Base-by-base conservation (phyloP, 1,284 basidiomycete genomes). In the Tylopilus sp. region DNA sequence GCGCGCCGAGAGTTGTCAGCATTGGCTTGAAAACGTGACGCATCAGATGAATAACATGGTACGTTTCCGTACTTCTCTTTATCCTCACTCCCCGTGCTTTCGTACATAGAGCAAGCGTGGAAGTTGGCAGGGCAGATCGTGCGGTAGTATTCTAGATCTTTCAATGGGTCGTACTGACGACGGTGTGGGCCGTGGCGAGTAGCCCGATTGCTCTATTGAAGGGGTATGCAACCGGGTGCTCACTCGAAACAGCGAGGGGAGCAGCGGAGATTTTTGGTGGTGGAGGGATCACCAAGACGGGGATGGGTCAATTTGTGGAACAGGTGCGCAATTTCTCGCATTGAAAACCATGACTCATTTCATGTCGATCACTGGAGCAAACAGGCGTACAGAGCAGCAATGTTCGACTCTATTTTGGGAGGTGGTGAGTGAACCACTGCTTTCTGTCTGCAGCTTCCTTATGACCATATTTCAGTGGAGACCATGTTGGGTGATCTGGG, bases 281-380 rank as follows among this genome's bases (percentile, higher is more conserved):
- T 11, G 71, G 77, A 4, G 76, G 71, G 0, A 69, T 79, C 57
- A 81, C 79, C 0, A 64, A 67, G 46, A 78, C 79, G 15, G 86
- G 86, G 48, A 81, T 88, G 85, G 86, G 86, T 35, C 72, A 74
- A 46, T 75, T 76, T 55, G 81, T 88, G 54, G 86, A 88, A 67
- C 84, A 86, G 59, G 84, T 84, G 59, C 44, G 80, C 30, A 37
- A 54, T 41, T 28, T 31, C 34, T 38, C 37, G 37, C 36, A 37
- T 31, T 41, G 13, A 8, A 26, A 6, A 33, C 29, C 12, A 12
- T 10, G 12, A 5, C 4, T 12, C 12, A 10, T 13, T n/a, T 26
- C 9, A 28, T 42, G 28, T 34, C 48, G 23, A 53, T 16, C 31
- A 37, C 2, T 3, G 53, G 18, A 18, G 48, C 52, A 46, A 51